Conservation (phyloP, 495 filamentous ascomycete species). For the Podospora appendiculata region DNA sequence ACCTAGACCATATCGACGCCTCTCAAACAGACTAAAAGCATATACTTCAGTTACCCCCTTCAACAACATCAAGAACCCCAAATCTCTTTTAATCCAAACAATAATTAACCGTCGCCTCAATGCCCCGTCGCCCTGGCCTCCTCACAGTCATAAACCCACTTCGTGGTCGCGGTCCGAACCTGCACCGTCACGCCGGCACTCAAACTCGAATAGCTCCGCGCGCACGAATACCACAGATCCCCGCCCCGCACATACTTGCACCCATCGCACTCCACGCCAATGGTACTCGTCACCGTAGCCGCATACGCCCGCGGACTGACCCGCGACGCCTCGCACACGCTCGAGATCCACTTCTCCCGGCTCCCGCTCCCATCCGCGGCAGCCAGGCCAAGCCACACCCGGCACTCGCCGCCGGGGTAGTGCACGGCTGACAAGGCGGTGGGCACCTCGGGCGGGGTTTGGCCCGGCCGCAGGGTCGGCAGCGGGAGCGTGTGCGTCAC, state of each 20-base stretch:
- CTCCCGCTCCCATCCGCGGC: not conserved
- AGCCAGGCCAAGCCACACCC: not conserved
- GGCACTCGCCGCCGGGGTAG: constrained; percentile 2
- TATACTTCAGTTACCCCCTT: no score
- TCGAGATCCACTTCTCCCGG: not conserved
- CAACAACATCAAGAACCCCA: no score
- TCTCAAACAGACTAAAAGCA: no score
- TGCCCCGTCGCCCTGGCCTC: no score
- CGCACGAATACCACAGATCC: not conserved
- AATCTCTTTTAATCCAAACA: no score
- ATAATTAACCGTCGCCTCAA: no score
- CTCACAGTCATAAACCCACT: no score
- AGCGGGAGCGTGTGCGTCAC: not conserved
- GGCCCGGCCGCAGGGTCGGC: constrained; percentile 1
- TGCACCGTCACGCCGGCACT: not conserved
- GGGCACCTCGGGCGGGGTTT: constrained; percentile 1
- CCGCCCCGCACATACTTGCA: constrained; percentile 1
- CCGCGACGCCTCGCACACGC: not conserved
- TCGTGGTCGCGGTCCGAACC: no score
- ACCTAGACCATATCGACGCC: no score
- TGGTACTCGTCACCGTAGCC: not conserved
- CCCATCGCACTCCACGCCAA: constrained; percentile 1
- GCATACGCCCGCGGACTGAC: not conserved
- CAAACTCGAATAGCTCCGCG: not conserved
- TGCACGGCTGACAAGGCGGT: not conserved